Conservation (phyloP, 2,329 filamentous ascomycete genomes). For the Monosporascus sp. region DNA sequence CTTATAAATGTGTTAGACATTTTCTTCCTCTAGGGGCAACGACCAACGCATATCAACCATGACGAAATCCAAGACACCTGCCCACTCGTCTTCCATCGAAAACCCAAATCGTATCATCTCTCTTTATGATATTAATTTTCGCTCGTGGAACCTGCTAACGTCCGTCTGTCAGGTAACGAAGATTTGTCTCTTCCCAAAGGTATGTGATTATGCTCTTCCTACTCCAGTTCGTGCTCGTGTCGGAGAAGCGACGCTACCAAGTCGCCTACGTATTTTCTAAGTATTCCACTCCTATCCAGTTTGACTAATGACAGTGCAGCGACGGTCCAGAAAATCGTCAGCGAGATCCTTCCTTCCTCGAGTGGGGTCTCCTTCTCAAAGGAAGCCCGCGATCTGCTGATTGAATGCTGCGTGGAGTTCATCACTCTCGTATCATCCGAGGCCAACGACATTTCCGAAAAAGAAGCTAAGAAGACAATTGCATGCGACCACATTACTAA, state of each 20-base stretch:
- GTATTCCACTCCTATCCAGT: neutral
- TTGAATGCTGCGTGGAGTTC: conserved; percentile 98
- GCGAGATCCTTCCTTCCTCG: conserved; percentile 79
- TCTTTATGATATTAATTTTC: conserved; percentile 2
- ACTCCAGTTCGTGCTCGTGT: too few relatives aligned
- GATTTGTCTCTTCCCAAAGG: conserved; percentile 62
- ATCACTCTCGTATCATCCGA: conserved; percentile 98
- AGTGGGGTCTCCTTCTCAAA: conserved; percentile 82
- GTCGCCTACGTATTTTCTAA: too few relatives aligned
- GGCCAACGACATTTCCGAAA: conserved; percentile 97
- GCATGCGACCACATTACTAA: conserved; percentile 97
- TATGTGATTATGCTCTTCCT: conserved; percentile 26
- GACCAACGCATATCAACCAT: conserved; percentile 1
- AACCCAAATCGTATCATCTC: conserved; percentile 1
- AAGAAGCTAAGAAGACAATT: conserved; percentile 98
- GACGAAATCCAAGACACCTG: conserved; percentile 6
- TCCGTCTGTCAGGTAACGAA: conserved; percentile 46
- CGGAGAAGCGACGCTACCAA: too few relatives aligned
- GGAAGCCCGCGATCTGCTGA: conserved; percentile 89
- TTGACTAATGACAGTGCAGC: conserved; percentile 37
- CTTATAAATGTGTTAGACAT: too few relatives aligned
- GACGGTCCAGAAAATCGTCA: conserved; percentile 80
- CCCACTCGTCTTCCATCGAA: conserved; percentile 3
- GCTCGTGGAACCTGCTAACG: conserved; percentile 27
- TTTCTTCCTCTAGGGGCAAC: neutral